Percentiles rank a stretch among this genome's conserved stretches.
These are phyloP conservation scores for Tricholoma saponaceum DNA, from an alignment of 768 basidiomycete species.

Conservation along the genomic window DNA sequence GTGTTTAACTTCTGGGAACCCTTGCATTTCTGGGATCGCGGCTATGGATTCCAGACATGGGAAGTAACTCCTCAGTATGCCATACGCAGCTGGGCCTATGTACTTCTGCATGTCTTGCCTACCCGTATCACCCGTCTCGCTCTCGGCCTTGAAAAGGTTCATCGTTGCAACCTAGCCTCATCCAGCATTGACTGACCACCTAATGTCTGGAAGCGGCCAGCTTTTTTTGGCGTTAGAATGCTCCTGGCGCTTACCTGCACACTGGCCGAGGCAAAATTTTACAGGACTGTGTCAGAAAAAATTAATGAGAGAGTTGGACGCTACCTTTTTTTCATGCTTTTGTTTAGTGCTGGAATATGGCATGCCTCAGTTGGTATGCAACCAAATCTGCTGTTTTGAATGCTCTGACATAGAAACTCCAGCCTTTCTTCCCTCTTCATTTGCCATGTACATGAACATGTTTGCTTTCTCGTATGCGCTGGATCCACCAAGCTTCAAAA, in stretches of 20 bases:
- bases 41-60: conserved; percentile 97
- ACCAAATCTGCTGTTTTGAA: background rate
- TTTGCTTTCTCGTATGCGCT: conserved; percentile 73
- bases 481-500: conserved; percentile 48
- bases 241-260: conserved; percentile 70
- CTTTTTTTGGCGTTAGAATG: conserved; percentile 88
- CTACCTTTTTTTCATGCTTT: conserved; percentile 86
- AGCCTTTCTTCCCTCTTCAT: conserved; percentile 95
- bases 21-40: conserved; percentile 83
- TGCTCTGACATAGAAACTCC: conserved; percentile 7
- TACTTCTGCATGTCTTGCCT: conserved; percentile 73
- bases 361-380: conserved; percentile 75
- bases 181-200: conserved; percentile 10
- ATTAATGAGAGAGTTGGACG: conserved; percentile 89
- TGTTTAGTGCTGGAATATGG: conserved; percentile 94
- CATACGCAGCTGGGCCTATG: conserved; percentile 95
- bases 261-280: conserved; percentile 78
- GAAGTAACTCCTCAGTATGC: conserved; percentile 88
- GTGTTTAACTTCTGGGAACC: conserved; percentile 99
- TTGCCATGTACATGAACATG: conserved; percentile 87
- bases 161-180: conserved; percentile 10
- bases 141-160: conserved; percentile 68
- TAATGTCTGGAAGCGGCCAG: conserved; percentile 54
- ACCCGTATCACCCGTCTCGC: conserved; percentile 50
- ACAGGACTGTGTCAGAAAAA: conserved; percentile 72